Evolutionary conservation across 2,329 filamentous ascomycete species (phyloP).

Genomic region (Sarocladium brachiariae): DNA sequence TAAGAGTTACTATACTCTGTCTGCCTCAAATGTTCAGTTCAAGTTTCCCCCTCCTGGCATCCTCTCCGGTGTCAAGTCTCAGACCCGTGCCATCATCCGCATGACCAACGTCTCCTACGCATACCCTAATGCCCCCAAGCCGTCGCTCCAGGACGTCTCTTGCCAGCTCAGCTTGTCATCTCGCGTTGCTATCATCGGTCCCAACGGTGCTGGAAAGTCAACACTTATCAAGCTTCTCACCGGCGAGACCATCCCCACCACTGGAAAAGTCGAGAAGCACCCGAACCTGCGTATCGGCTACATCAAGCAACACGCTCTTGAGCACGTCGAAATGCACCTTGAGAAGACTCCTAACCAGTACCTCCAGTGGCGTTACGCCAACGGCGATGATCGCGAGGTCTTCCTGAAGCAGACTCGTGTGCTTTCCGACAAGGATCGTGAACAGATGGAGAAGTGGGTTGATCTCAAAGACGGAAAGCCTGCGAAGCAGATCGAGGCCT

Average conservation of each 20-base stretch:
- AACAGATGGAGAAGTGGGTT: slow-evolving; percentile 85
- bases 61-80: slow-evolving; percentile 88
- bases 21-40: slow-evolving; percentile 83
- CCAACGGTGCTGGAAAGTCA: slow-evolving; percentile 96
- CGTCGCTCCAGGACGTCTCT: slow-evolving; percentile 81
- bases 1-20: slow-evolving; percentile 96
- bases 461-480: slow-evolving; percentile 80
- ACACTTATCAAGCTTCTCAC: slow-evolving; percentile 97
- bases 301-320: slow-evolving; percentile 97
- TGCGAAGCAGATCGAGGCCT: slow-evolving; percentile 68
- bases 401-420: slow-evolving; percentile 95
- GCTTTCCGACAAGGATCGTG: slow-evolving; percentile 75
- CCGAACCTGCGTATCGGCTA: slow-evolving; percentile 98
- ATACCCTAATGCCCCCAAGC: slow-evolving; percentile 86
- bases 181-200: slow-evolving; percentile 90
- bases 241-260: slow-evolving; percentile 77
- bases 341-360: slow-evolving; percentile 99
- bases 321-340: slow-evolving; percentile 99
- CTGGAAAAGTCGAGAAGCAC: slow-evolving; percentile 92
- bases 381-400: slow-evolving; percentile 95
- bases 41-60: slow-evolving; percentile 97
- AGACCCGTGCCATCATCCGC: slow-evolving; percentile 87
- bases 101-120: slow-evolving; percentile 89
- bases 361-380: slow-evolving; percentile 95
- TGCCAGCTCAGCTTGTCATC: slow-evolving; percentile 84